Conservation (phyloP, 2,329 filamentous ascomycete genomes). For the Fusarium brevicatenulatum region DNA sequence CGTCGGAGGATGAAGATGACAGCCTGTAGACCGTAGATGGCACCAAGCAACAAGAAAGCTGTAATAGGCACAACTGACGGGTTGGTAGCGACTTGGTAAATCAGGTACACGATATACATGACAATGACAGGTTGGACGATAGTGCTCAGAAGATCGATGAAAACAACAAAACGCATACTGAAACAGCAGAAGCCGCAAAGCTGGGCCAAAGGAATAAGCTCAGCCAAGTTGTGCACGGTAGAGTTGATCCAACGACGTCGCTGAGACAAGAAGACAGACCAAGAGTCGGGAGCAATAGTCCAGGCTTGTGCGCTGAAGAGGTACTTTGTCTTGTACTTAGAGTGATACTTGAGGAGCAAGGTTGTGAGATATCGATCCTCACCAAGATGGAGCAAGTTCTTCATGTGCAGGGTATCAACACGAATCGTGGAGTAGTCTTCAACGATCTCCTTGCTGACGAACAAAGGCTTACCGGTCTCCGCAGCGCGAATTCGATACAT, state of each 20-base stretch:
- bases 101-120: constrained; percentile 88
- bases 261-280: constrained; percentile 94
- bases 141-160: constrained; percentile 91
- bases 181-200: constrained; percentile 99
- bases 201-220: constrained; percentile 91
- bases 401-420: constrained; percentile 98
- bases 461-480: constrained; percentile 93
- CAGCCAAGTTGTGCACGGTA: constrained; percentile 96
- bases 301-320: constrained; percentile 91
- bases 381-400: constrained; percentile 95
- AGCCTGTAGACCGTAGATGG: constrained; percentile 96
- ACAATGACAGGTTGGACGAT: constrained; percentile 91
- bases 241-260: constrained; percentile 99
- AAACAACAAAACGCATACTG: constrained; percentile 98
- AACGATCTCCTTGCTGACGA: constrained; percentile 92
- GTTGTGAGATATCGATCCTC: constrained; percentile 98
- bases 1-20: constrained; percentile 96
- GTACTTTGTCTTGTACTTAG: constrained; percentile 98
- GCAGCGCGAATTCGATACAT: constrained; percentile 98
- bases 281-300: constrained; percentile 96
- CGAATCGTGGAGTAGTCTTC: constrained; percentile 91
- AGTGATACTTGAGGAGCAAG: constrained; percentile 89
- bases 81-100: constrained; percentile 75
- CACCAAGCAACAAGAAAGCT: constrained; percentile 88
- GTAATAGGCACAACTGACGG: constrained; percentile 78